phyloP scores from a whole-genome alignment of 164 flowering plant species.

The Dillenia suffruticosa region DNA sequence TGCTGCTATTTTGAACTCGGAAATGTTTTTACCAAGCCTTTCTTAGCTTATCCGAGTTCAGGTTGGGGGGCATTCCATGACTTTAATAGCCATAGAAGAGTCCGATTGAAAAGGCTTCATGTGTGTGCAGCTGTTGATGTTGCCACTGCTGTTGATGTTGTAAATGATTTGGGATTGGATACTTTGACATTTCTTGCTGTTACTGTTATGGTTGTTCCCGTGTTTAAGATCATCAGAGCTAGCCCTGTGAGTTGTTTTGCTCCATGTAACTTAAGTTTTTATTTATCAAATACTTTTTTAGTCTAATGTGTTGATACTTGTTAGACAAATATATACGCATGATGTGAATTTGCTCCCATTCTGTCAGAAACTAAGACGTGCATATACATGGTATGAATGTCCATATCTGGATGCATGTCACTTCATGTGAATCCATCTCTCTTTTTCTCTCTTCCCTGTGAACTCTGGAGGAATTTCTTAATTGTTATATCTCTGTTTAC shows the following conservation, averaged over 20 bases:
- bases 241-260: slow-evolving; percentile 76
- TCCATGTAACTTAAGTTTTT: not conserved
- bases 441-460: too few relatives aligned
- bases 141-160: slow-evolving; percentile 81
- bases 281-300: too few relatives aligned
- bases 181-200: slow-evolving; percentile 88
- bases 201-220: slow-evolving; percentile 89
- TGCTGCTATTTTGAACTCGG: slow-evolving; percentile 14
- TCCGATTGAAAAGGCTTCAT: slow-evolving; percentile 22
- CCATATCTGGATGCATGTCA: too few relatives aligned
- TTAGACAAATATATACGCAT: too few relatives aligned
- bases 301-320: too few relatives aligned
- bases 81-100: slow-evolving; percentile 10
- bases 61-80: slow-evolving; percentile 23
- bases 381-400: too few relatives aligned
- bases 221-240: slow-evolving; percentile 70
- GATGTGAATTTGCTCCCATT: too few relatives aligned
- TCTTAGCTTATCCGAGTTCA: slow-evolving; percentile 19
- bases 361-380: too few relatives aligned
- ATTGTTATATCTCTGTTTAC: too few relatives aligned
- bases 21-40: slow-evolving; percentile 13
- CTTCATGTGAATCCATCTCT: too few relatives aligned
- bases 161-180: slow-evolving; percentile 95
- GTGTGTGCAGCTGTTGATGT: slow-evolving; percentile 53
- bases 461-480: too few relatives aligned